Evolutionary conservation across 2,329 filamentous ascomycete genomes (phyloP).

Genomic region (Claviceps pazoutovae): DNA sequence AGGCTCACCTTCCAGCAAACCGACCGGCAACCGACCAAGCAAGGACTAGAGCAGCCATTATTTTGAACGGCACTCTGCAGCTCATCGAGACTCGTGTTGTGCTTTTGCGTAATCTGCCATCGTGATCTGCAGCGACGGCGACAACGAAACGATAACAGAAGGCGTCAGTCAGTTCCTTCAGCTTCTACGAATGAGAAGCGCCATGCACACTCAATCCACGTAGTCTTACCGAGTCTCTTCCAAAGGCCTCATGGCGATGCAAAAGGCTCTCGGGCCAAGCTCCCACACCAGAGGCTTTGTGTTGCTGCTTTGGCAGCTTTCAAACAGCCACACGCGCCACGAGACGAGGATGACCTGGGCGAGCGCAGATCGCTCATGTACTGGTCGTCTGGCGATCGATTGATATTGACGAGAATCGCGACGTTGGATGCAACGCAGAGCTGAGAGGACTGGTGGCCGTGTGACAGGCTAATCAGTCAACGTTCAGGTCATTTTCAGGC

Average conservation of each 20-base stretch:
- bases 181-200: background rate
- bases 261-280: background rate
- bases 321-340: background rate
- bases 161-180: background rate
- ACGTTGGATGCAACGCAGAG: too few relatives aligned
- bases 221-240: constrained; percentile 24
- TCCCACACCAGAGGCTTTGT: background rate
- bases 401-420: too few relatives aligned
- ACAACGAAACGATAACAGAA: background rate
- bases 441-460: too few relatives aligned
- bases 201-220: background rate
- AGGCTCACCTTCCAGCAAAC: constrained; percentile 73
- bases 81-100: constrained; percentile 43
- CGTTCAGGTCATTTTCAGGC: background rate
- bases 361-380: too few relatives aligned
- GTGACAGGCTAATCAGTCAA: background rate
- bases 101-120: constrained; percentile 51
- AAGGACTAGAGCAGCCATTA: constrained; percentile 46
- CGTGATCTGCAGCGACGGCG: constrained; percentile 33
- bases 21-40: constrained; percentile 62
- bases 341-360: background rate
- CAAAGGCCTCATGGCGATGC: constrained; percentile 21
- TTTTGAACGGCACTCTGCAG: constrained; percentile 51
- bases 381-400: too few relatives aligned
- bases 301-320: background rate